phyloP scores from a whole-genome alignment of 768 basidiomycete species.

The Calocera cornea region DNA sequence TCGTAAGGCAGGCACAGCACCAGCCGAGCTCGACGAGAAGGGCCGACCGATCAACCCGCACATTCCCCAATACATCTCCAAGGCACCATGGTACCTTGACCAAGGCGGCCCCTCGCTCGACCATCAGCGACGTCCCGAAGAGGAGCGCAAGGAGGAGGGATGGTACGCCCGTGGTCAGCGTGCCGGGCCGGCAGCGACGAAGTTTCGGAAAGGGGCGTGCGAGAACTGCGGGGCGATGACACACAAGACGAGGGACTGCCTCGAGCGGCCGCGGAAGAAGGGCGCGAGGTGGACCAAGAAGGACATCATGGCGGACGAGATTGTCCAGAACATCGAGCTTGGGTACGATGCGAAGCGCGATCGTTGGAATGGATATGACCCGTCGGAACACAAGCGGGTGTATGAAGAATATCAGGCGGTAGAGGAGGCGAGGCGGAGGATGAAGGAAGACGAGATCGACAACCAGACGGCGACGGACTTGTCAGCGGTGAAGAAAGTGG shows the following conservation, averaged over 20 bases:
- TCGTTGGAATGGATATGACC: conserved; percentile 96
- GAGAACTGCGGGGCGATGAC: conserved; percentile 98
- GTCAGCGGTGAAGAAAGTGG: conserved; percentile 85
- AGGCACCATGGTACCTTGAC: conserved; percentile 97
- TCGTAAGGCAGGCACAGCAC: conserved; percentile 94
- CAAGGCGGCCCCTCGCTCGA: conserved; percentile 85
- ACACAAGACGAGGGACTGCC: conserved; percentile 79
- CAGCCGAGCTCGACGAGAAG: conserved; percentile 88
- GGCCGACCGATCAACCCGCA: conserved; percentile 96
- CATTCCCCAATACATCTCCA: conserved; percentile 98
- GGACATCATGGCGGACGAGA: conserved; percentile 82
- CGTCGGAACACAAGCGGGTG: conserved; percentile 68
- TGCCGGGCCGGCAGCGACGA: conserved; percentile 84
- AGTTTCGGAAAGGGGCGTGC: conserved; percentile 95
- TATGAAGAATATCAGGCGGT: conserved; percentile 91
- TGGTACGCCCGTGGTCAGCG: conserved; percentile 85
- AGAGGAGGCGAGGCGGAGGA: conserved; percentile 77
- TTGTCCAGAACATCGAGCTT: conserved; percentile 60
- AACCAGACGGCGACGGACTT: conserved; percentile 89
- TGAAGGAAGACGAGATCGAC: conserved; percentile 94
- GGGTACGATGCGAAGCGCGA: conserved; percentile 93
- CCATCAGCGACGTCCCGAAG: conserved; percentile 72
- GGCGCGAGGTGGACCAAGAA: conserved; percentile 87
- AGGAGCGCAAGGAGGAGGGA: conserved; percentile 43
- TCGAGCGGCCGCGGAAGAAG: conserved; percentile 91